Base-by-base conservation (phyloP, 805 yeast species). In the Grigorovia humatica region DNA sequence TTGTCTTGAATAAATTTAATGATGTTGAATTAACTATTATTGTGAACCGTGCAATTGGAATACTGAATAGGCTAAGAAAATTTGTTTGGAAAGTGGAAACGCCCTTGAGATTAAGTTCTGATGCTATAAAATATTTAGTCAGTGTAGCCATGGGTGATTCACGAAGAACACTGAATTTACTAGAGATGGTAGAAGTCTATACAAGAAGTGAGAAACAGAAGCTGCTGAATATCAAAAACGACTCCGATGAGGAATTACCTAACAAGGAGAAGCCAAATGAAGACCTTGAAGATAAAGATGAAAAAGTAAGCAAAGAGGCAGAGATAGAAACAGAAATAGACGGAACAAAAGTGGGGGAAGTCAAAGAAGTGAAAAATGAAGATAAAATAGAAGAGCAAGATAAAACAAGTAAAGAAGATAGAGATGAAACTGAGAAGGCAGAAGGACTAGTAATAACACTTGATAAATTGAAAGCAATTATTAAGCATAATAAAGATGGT, bases 71-170 rank as follows among this genome's bases (percentile, higher is more conserved):
- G 59, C 73, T 80, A 15, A 69, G 95, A 52, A 78, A 77, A 53
- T 56, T 74, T n/a, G 66, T 83, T 1, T 69, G 75, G 57, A 66
- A 75, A 17, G 51, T 54, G 3, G 53, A 52, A 3, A 49, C 50
- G 11, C 72, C 78, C 9, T 66, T 85, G 38, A 74, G 77, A 18
- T 65, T 89, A 41, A 66, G 74, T 8, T 74, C 75, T 47, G 82
- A 77, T 2, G 79, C 86, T 0, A 69, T 85, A 43, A 81, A 80
- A 43, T 83, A 87, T 62, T 70, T 91, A 5, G 83, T 88, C 4
- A 80, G 79, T 46, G 69, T 89, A 9, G 77, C 95, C 0, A 82
- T 84, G 57, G 99, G 99, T 1, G 98, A 93, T 64, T 88, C 96
- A 0, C 72, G 99, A 49, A 78, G 82, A 20, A 93, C 95, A 0